Percentiles rank a stretch among this genome's conserved stretches.
These are phyloP conservation scores for Cadophora gregata DNA, from an alignment of 2,329 filamentous ascomycete genomes.

Conservation along the genomic window DNA sequence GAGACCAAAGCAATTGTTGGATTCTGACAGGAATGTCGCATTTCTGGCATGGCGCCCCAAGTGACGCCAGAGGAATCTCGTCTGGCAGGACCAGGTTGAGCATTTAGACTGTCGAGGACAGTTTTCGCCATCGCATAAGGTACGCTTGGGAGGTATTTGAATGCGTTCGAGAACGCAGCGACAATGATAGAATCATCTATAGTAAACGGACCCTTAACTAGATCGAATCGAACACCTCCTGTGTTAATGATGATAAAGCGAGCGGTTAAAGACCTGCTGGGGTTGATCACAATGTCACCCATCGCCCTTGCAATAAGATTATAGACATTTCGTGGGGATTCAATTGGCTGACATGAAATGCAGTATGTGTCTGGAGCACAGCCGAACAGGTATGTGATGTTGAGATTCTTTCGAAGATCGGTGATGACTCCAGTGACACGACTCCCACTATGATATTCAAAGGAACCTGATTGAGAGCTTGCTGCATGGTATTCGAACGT, in stretches of 20 bases:
- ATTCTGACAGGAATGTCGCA: conserved; percentile 45
- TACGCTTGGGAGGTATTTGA: conserved; percentile 78
- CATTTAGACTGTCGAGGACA: conserved; percentile 65
- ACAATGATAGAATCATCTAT: conserved; percentile 83
- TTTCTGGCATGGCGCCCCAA: conserved; percentile 32
- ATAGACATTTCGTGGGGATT: conserved; percentile 75
- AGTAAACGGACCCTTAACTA: conserved; percentile 90
- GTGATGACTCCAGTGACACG: conserved; percentile 75
- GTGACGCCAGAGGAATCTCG: conserved; percentile 19
- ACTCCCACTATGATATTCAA: conserved; percentile 74
- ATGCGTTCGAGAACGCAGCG: conserved; percentile 82
- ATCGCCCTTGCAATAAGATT: conserved; percentile 66
- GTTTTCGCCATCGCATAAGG: conserved; percentile 76
- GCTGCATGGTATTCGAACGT: conserved; percentile 79
- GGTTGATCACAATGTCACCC: conserved; percentile 67
- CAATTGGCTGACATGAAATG: conserved; percentile 80
- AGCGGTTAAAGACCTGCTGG: conserved; percentile 63
- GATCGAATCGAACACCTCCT: conserved; percentile 89
- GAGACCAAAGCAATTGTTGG: conserved; percentile 33
- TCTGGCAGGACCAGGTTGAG: conserved; percentile 46
- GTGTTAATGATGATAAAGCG: conserved; percentile 82
- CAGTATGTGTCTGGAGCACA: conserved; percentile 81
- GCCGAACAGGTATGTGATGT: conserved; percentile 75
- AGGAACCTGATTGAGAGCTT: conserved; percentile 70
- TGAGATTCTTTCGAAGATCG: conserved; percentile 68